Base-by-base conservation (phyloP, 495 filamentous ascomycete genomes). In the Daldinia bambusicola region DNA sequence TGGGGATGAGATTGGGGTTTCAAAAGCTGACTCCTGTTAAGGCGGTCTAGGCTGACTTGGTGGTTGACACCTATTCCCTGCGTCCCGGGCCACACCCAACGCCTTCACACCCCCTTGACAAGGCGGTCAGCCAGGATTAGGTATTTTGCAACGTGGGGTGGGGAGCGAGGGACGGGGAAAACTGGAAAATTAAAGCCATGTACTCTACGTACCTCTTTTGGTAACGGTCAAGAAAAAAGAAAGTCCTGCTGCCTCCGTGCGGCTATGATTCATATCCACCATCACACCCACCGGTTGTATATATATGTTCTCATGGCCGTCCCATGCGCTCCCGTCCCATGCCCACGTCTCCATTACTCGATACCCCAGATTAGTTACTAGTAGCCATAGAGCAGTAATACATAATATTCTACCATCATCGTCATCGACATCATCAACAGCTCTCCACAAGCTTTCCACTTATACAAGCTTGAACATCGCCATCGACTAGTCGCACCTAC, bases 91-190 rank as follows among this genome's bases (percentile, higher is more conserved):
- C 70, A 68, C 65, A 56, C 53, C 31, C 32, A 56, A 32, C 32
- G 16, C 53, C 7, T 22, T 22, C n/a, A 14, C 53, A 37, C 32
- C 32, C 70, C 65, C 73, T 72, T 76, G 74, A 77, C 75, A 77
- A 77, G 70, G 75, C 75, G 75, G 75, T 77, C 75, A 74, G 74
- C 65, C 72, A 56, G 75, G 75, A 72, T 68, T 58, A 60, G 69
- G 1, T 26, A 26, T 26, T 70, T 70, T 77, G 70, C 74, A 72
- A 75, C 73, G 75, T 74, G 72, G 75, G 72, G 75, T 34, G 73
- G 69, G 52, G 53, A 43, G 48, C 51, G 67, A 55, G 63, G 53
- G 61, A 61, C 34, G 31, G 61, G 66, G 66, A 30, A 69, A 72
- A 70, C 67, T 74, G 73, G 73, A 68, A 77, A 68, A 70, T 71